Conservation (phyloP, 768 basidiomycete genomes). For the Russula olivacea region DNA sequence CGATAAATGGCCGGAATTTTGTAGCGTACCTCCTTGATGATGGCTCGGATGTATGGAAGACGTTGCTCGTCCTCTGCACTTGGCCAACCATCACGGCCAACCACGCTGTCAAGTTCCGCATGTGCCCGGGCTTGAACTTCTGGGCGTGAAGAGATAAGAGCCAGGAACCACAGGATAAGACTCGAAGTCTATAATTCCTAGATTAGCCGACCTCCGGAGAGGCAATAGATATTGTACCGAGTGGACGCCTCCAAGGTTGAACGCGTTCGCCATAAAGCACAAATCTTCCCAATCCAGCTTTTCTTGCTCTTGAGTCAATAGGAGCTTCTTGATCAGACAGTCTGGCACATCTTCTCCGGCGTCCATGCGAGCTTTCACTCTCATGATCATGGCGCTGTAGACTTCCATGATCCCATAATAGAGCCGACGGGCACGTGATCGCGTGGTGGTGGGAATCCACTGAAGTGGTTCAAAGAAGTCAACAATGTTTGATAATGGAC, state of each 20-base stretch:
- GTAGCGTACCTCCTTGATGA: conserved; percentile 29
- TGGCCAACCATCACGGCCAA: conserved; percentile 28
- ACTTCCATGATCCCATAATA: conserved; percentile 33
- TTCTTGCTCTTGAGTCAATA: conserved; percentile 30
- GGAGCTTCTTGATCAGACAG: conserved; percentile 33
- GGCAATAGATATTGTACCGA: conserved; percentile 20
- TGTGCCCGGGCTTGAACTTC: conserved; percentile 30
- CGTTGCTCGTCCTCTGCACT: conserved; percentile 27
- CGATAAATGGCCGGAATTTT: background rate
- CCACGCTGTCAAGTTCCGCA: conserved; percentile 29
- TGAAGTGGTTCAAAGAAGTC: conserved; percentile 44
- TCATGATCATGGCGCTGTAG: conserved; percentile 33
- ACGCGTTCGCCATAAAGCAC: no score
- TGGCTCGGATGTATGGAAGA: conserved; percentile 29
- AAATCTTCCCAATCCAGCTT: conserved; percentile 32
- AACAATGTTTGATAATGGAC: conserved; percentile 41
- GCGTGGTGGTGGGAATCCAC: conserved; percentile 36
- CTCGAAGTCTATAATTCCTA: conserved; percentile 30
- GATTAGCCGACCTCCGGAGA: background rate
- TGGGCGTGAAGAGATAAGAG: conserved; percentile 27
- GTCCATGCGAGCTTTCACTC: conserved; percentile 30
- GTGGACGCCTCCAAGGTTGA: conserved; percentile 35
- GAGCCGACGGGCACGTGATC: conserved; percentile 36
- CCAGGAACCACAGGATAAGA: conserved; percentile 33
- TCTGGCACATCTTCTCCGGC: conserved; percentile 33